These are phyloP conservation scores for Marchantia paleacea DNA, from an alignment of 225 moss, liverwort and hornwort genomes.

Conservation along the genomic window DNA sequence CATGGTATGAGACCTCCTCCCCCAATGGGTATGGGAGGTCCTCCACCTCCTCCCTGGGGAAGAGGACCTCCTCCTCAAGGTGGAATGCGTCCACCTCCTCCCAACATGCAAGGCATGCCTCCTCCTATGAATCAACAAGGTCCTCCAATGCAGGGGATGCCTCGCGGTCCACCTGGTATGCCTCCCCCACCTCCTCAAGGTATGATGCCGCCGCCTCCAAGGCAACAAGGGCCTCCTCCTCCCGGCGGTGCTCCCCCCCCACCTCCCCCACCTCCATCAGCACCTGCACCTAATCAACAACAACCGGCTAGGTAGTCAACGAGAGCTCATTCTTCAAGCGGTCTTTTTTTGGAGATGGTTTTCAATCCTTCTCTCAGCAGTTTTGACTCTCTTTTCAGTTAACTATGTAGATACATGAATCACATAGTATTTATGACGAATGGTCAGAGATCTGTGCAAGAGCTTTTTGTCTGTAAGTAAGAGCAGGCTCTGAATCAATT, in stretches of 20 bases:
- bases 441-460: slow-evolving; percentile 10
- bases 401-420: slow-evolving; percentile 20
- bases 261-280: slow-evolving; percentile 32
- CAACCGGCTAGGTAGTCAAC: slow-evolving; percentile 30
- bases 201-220: slow-evolving; percentile 82
- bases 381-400: slow-evolving; percentile 23
- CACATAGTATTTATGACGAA: slow-evolving; percentile 1
- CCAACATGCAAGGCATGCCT: slow-evolving; percentile 56
- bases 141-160: slow-evolving; percentile 48
- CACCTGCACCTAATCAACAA: slow-evolving; percentile 36
- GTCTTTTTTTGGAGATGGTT: slow-evolving; percentile 8
- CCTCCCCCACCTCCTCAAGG: slow-evolving; percentile 50
- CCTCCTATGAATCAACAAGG: slow-evolving; percentile 45
- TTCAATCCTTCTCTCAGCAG: slow-evolving; percentile 6
- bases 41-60: slow-evolving; percentile 70
- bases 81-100: slow-evolving; percentile 67
- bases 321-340: slow-evolving; percentile 15
- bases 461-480: slow-evolving; percentile 10
- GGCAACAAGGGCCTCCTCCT: slow-evolving; percentile 55
- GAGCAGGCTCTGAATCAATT: background rate
- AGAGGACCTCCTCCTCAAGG: slow-evolving; percentile 68
- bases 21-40: slow-evolving; percentile 87
- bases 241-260: slow-evolving; percentile 33
- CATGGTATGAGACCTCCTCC: slow-evolving; percentile 58
- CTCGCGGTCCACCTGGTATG: slow-evolving; percentile 65